phyloP scores from a whole-genome alignment of 179 eudicot species.

The Sideroxylon spinosum region DNA sequence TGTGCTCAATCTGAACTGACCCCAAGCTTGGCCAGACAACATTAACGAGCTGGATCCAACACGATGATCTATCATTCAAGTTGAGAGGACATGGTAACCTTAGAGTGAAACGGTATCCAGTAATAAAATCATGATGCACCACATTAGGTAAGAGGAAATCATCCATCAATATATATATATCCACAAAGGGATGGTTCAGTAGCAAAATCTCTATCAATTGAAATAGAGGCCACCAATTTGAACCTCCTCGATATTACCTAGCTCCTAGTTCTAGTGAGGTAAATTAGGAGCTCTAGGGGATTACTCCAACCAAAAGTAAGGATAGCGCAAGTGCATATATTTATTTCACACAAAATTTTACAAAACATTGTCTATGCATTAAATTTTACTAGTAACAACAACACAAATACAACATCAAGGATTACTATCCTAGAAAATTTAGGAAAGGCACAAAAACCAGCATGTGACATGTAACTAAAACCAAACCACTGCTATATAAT shows the following conservation, averaged over 20 bases:
- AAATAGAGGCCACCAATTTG: too few relatives aligned
- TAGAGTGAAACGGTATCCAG: too few relatives aligned
- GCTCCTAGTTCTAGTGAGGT: too few relatives aligned
- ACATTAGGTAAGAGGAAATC: not conserved
- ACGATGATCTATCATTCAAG: not conserved
- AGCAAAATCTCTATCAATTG: too few relatives aligned
- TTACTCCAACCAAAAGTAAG: too few relatives aligned
- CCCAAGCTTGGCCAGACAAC: not conserved
- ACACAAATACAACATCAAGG: not conserved
- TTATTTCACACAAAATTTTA: not conserved
- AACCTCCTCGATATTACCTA: too few relatives aligned
- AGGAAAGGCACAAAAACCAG: slow-evolving; percentile 3
- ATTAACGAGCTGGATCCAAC: not conserved
- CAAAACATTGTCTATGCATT: not conserved
- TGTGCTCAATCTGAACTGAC: not conserved
- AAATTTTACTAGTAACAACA: not conserved
- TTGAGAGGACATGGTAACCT: not conserved
- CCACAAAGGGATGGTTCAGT: too few relatives aligned
- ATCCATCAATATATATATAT: not conserved
- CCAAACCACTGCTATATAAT: not conserved
- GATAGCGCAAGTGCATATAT: too few relatives aligned
- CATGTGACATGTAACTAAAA: not conserved
- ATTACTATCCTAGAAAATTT: not conserved
- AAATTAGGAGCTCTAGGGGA: too few relatives aligned
- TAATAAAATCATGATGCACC: not conserved